Percentiles rank a stretch among this genome's conserved stretches.
Evolutionary conservation across 2,329 filamentous ascomycete genomes (phyloP).

Genomic region (Fonsecaea pugnacius): DNA sequence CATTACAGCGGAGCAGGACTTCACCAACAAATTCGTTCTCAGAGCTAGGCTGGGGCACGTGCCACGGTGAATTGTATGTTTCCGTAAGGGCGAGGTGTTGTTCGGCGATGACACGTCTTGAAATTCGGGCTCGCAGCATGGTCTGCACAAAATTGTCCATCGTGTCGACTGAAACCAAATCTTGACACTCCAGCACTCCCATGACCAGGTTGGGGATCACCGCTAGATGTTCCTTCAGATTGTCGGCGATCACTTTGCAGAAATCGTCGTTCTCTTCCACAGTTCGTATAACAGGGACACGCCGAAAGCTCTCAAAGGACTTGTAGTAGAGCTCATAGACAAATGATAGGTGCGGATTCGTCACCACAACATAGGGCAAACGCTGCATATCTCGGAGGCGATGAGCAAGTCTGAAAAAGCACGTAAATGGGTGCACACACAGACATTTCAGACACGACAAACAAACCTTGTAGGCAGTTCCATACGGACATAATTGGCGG

Average conservation of each 20-base stretch:
- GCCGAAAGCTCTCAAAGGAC: constrained; percentile 90
- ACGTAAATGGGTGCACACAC: constrained; percentile 6
- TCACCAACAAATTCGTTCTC: constrained; percentile 88
- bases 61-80: constrained; percentile 87
- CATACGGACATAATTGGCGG: constrained; percentile 94
- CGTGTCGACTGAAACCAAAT: constrained; percentile 76
- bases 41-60: constrained; percentile 78
- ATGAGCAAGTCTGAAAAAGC: constrained; percentile 72
- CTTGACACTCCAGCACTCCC: constrained; percentile 88
- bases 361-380: constrained; percentile 91
- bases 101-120: constrained; percentile 92
- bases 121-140: constrained; percentile 87
- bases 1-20: constrained; percentile 91
- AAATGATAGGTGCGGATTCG: constrained; percentile 89
- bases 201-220: constrained; percentile 95
- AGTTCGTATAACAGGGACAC: constrained; percentile 79
- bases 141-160: constrained; percentile 96
- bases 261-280: constrained; percentile 88
- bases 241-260: constrained; percentile 78
- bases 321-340: constrained; percentile 97
- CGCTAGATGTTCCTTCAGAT: constrained; percentile 82
- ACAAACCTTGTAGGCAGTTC: constrained; percentile 81
- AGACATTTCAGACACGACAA: not conserved
- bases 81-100: constrained; percentile 95
- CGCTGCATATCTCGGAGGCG: constrained; percentile 97